Conservation (phyloP, 352 stramenopile species). For the Phytopythium chamaehyphon region DNA sequence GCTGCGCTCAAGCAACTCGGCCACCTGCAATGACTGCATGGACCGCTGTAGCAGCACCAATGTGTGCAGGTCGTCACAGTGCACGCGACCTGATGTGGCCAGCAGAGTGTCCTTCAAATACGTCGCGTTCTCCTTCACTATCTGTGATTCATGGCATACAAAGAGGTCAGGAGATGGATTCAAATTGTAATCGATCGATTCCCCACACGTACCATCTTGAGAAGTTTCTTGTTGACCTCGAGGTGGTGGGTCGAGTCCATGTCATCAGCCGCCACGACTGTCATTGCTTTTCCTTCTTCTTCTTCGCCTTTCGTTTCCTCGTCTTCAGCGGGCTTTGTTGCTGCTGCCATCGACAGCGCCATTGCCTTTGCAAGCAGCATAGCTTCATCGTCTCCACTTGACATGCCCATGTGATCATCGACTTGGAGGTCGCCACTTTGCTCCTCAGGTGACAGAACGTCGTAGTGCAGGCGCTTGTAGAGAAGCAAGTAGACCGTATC, state of each 20-base stretch:
- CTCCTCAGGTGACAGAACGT: conserved; percentile 9
- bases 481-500: conserved; percentile 88
- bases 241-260: conserved; percentile 9
- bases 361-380: conserved; percentile 88
- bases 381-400: conserved; percentile 59
- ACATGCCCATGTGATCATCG: conserved; percentile 5
- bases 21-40: conserved; percentile 31
- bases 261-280: conserved; percentile 3
- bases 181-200: conserved; percentile 3
- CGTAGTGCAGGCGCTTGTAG: conserved; percentile 84
- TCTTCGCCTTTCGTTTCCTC: conserved; percentile 31
- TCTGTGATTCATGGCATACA: conserved; percentile 22
- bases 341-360: conserved; percentile 84
- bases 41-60: conserved; percentile 48
- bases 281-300: conserved; percentile 11
- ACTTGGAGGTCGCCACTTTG: conserved; percentile 10
- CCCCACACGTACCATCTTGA: conserved; percentile 53
- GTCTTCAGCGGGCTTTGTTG: conserved; percentile 29
- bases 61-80: conserved; percentile 66
- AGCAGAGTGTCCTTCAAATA: conserved; percentile 51
- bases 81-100: conserved; percentile 44
- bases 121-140: conserved; percentile 59
- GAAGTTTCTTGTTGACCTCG: conserved; percentile 34
- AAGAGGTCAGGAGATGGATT: neutral
- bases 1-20: conserved; percentile 27